Base-by-base conservation (phyloP, 192 early-diverging fungal genomes). In the Rhizophagus clarus region DNA sequence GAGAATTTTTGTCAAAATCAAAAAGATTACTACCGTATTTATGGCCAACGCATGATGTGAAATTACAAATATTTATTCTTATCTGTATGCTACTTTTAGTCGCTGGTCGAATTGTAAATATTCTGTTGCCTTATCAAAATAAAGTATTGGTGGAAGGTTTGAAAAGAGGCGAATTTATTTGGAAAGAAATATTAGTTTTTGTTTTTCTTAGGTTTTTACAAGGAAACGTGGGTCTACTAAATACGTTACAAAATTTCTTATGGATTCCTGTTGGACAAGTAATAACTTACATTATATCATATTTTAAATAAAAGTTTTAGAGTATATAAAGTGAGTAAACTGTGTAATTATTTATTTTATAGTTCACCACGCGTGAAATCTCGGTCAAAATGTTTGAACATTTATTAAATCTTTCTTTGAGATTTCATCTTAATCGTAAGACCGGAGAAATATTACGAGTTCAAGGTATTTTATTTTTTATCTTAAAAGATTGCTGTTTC, bases 391-490 rank as follows among this genome's bases (percentile, higher is more conserved):
- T 98, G 63, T 99, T 97, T 87, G 88, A 91, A 77, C 98, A 99
- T 78, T 81, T 99, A 47, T 88, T 94, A 49, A 81, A 90, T 42
- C 88, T 99, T 62, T 97, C 98, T 56, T 84, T 97, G 56, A 87
- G 88, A 22, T 99, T 97, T 85, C 98, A 99, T 81, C 88, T 98
- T 15, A 90, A 89, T 45, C 91, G 97, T 51, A 96, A 99, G 84
- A 99, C 98, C 3, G 98, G 98, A 64, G 97, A 96, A 7, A 89
- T 99, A 72, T 94, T 95, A 26, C 89, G 98, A 3, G 96, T 97
- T n/a, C 89, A 88, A 88, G 88, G 89, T 90, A 85, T 77, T n/a
- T 45, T 67, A 31, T 20, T 56, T 0, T n/a, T 40, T 29, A 4
- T 22, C 14, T 32, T 8, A 31, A 32, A 40, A 20, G 40, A 6